These are phyloP conservation scores for Tagetes patula DNA, from an alignment of 129 eudicot species.

Conservation along the genomic window DNA sequence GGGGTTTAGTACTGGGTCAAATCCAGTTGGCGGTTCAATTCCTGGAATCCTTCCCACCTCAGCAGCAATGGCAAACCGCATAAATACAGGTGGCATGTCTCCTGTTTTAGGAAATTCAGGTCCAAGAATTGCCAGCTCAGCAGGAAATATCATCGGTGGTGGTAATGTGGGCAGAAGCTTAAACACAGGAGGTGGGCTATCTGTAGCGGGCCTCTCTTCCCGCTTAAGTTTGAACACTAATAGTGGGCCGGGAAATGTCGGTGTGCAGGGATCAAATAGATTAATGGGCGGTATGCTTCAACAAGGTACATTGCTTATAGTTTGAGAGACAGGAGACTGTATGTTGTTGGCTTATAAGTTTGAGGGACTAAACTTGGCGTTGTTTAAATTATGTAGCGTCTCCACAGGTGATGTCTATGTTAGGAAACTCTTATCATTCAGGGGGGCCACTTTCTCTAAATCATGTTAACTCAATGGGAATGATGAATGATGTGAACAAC, in stretches of 20 bases:
- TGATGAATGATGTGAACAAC: conserved; percentile 75
- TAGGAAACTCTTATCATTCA: conserved; percentile 86
- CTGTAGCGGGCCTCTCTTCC: conserved; percentile 82
- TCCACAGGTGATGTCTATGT: conserved; percentile 88
- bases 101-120: conserved; percentile 74
- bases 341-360: not conserved
- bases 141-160: conserved; percentile 73
- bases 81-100: conserved; percentile 63
- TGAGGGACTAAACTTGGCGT: not conserved
- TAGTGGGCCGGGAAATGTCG: conserved; percentile 76
- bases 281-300: conserved; percentile 86
- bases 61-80: conserved; percentile 67
- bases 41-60: conserved; percentile 90
- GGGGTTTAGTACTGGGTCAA: conserved; percentile 62
- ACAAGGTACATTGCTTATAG: conserved; percentile 63
- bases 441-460: conserved; percentile 82
- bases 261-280: conserved; percentile 81
- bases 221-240: conserved; percentile 62
- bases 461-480: conserved; percentile 77
- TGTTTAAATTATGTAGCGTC: conserved; percentile 61
- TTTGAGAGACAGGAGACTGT: not conserved
- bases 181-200: conserved; percentile 81
- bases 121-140: conserved; percentile 62
- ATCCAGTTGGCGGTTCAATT: conserved; percentile 81
- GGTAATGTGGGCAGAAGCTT: conserved; percentile 78